Percentiles rank a stretch among this genome's conserved stretches.
Evolutionary conservation across 441 rosid genomes (phyloP).

Genomic region (Melastoma candidum): DNA sequence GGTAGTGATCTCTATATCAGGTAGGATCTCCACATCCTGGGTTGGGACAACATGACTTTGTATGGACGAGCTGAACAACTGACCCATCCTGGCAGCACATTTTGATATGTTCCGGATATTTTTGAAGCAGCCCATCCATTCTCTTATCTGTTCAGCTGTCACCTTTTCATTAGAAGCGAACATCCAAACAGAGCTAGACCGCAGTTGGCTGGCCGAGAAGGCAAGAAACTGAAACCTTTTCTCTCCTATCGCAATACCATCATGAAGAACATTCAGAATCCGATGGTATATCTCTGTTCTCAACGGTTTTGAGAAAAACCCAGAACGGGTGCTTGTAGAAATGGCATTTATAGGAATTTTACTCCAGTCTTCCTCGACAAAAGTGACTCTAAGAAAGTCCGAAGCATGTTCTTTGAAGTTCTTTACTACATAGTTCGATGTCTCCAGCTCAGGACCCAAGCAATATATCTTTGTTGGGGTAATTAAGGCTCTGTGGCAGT

Average conservation of each 20-base stretch:
- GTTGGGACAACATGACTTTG: constrained; percentile 62
- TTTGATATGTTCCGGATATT: constrained; percentile 57
- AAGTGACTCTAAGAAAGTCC: constrained; percentile 71
- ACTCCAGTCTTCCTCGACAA: constrained; percentile 96
- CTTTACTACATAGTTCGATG: constrained; percentile 74
- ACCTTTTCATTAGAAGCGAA: constrained; percentile 73
- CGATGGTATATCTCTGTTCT: constrained; percentile 65
- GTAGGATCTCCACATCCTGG: constrained; percentile 67
- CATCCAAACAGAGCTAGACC: constrained; percentile 96
- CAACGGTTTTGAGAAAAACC: constrained; percentile 54
- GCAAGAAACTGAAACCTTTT: constrained; percentile 72
- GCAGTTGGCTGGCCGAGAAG: constrained; percentile 89
- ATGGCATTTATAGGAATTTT: constrained; percentile 54
- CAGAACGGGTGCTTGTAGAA: constrained; percentile 53
- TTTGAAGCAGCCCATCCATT: constrained; percentile 96
- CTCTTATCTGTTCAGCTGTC: constrained; percentile 71
- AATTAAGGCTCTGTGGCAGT: constrained; percentile 69
- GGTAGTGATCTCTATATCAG: constrained; percentile 62
- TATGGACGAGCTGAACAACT: constrained; percentile 74
- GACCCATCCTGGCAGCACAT: constrained; percentile 99
- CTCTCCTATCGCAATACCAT: constrained; percentile 66
- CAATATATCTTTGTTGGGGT: constrained; percentile 84
- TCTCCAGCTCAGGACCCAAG: constrained; percentile 89
- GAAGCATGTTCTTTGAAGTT: constrained; percentile 64
- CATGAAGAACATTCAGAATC: constrained; percentile 54